Conservation (phyloP, 1,284 basidiomycete genomes). For the Anthracocystis walkeri region DNA sequence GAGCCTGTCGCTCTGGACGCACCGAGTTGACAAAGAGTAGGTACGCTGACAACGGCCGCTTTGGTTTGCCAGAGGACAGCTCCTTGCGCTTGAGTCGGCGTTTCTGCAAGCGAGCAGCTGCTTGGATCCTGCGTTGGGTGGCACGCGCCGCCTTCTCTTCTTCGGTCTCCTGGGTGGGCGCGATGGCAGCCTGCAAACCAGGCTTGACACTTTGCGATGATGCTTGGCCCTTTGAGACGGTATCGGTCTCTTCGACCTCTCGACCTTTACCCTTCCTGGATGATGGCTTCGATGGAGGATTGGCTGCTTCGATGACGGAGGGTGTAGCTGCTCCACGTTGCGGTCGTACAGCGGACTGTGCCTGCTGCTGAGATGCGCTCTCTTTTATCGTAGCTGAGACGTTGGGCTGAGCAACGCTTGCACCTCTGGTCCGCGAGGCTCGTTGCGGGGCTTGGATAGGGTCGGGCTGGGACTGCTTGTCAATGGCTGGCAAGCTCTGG, state of each 20-base stretch:
- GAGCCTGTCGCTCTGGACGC: conserved; percentile 30
- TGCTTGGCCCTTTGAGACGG: not conserved
- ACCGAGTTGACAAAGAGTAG: conserved; percentile 49
- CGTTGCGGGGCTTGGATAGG: conserved; percentile 25
- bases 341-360: not conserved
- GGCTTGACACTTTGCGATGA: conserved; percentile 15
- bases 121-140: conserved; percentile 13
- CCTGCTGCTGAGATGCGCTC: conserved; percentile 33
- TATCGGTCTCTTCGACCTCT: not conserved
- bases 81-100: conserved; percentile 52
- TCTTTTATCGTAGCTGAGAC: conserved; percentile 15
- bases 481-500: conserved; percentile 3
- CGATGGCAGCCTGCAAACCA: conserved; percentile 1
- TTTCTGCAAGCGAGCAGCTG: conserved; percentile 35
- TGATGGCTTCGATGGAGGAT: not conserved
- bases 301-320: not conserved
- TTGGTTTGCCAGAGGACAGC: conserved; percentile 38
- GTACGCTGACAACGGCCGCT: conserved; percentile 41
- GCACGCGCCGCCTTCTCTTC: conserved; percentile 22
- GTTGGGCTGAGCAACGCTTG: not conserved
- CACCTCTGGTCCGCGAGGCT: conserved; percentile 4
- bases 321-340: not conserved
- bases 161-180: conserved; percentile 1
- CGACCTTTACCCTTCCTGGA: conserved; percentile 30
- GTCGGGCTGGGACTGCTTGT: conserved; percentile 42